Evolutionary conservation across 768 basidiomycete species (phyloP).

Genomic region (Mycena kentingensis): DNA sequence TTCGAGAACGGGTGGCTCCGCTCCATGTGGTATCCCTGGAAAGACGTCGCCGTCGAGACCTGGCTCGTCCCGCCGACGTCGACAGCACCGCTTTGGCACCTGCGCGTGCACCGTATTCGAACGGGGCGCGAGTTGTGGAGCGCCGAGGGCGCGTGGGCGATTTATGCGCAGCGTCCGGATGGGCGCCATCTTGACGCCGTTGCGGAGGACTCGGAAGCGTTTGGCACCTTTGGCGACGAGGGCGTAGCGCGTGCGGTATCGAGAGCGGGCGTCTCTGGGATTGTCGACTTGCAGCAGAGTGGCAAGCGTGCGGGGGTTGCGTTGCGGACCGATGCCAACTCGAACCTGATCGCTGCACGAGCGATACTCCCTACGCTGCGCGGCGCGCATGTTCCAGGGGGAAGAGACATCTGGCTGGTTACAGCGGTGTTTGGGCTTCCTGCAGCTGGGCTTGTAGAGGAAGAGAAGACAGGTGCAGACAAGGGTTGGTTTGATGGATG

Average conservation of each 20-base stretch:
- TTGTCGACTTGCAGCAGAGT: constrained; percentile 55
- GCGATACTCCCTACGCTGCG: constrained; percentile 69
- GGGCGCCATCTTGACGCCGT: constrained; percentile 59
- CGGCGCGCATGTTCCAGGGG: constrained; percentile 44
- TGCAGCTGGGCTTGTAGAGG: constrained; percentile 36
- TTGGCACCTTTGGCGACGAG: constrained; percentile 52
- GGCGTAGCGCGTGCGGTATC: constrained; percentile 56
- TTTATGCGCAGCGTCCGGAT: constrained; percentile 66
- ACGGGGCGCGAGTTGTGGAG: constrained; percentile 52
- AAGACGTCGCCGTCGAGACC: constrained; percentile 71
- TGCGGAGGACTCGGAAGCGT: constrained; percentile 35
- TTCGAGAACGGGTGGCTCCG: constrained; percentile 58
- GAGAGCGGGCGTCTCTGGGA: constrained; percentile 62
- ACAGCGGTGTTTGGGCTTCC: constrained; percentile 70
- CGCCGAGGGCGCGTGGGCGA: constrained; percentile 72
- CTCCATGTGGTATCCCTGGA: constrained; percentile 77
- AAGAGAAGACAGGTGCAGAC: constrained; percentile 38
- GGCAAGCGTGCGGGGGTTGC: constrained; percentile 39
- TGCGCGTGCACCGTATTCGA: constrained; percentile 65
- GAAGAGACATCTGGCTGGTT: constrained; percentile 55
- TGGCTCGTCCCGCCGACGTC: constrained; percentile 68
- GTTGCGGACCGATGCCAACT: constrained; percentile 71
- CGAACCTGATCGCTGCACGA: constrained; percentile 66
- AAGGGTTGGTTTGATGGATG: constrained; percentile 52
- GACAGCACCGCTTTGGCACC: constrained; percentile 65